Evolutionary conservation across 768 basidiomycete genomes (phyloP).

Genomic region (Panellus pusillus): DNA sequence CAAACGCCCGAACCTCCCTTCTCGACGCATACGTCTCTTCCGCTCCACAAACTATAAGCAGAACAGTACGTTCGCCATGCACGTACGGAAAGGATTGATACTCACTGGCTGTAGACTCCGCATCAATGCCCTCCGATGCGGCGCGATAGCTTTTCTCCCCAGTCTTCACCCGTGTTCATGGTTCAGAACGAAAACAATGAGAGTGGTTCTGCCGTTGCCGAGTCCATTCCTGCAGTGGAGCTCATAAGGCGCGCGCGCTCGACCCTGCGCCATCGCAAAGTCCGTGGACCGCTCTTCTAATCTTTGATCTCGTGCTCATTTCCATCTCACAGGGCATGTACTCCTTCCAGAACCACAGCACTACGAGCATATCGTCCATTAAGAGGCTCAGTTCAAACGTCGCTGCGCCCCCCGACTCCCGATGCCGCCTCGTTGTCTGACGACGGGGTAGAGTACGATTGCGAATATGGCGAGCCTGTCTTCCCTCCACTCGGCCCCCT

Average conservation of each 20-base stretch:
- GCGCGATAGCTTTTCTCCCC: constrained; percentile 16
- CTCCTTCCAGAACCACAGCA: constrained; percentile 7
- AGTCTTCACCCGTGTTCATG: not conserved
- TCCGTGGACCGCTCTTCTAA: not conserved
- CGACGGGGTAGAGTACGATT: not conserved
- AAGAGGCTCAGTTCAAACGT: no score
- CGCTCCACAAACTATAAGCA: not conserved
- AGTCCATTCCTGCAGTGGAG: not conserved
- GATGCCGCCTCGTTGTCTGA: not conserved
- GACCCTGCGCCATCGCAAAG: constrained; percentile 17
- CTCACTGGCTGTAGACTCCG: not conserved
- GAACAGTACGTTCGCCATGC: not conserved
- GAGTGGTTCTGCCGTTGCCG: no score
- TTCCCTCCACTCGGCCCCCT: constrained; percentile 4
- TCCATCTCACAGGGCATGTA: not conserved
- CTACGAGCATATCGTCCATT: not conserved
- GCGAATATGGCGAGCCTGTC: not conserved
- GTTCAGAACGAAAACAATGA: not conserved
- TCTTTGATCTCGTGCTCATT: not conserved
- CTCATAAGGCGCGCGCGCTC: constrained; percentile 10
- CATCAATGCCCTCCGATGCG: constrained; percentile 5
- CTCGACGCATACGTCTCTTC: not conserved
- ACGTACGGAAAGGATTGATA: not conserved
- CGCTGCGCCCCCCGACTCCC: no score
- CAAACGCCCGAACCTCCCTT: constrained; percentile 9